phyloP scores from a whole-genome alignment of 768 basidiomycete species.

The Trametes elegans region DNA sequence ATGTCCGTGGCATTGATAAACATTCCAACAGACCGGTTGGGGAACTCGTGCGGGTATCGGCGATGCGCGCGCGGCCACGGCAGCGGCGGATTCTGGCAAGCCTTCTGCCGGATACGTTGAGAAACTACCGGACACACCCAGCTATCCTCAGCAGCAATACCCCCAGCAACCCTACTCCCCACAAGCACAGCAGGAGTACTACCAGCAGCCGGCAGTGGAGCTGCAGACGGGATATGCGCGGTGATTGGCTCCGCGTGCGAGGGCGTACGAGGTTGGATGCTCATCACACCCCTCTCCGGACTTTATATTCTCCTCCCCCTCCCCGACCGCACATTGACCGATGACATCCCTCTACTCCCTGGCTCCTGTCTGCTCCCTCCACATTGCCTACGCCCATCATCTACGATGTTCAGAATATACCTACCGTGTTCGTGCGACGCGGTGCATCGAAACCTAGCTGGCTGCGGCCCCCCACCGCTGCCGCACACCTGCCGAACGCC shows the following conservation, averaged over 20 bases:
- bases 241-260: not conserved
- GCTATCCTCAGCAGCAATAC: conserved; percentile 21
- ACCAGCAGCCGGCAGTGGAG: conserved; percentile 30
- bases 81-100: conserved; percentile 51
- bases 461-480: not conserved
- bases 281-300: not conserved
- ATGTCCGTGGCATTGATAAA: not conserved
- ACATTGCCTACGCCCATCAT: conserved; percentile 14
- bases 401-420: conserved; percentile 19
- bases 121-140: conserved; percentile 24
- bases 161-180: conserved; percentile 1
- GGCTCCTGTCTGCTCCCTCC: not conserved
- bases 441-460: conserved; percentile 15
- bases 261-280: conserved; percentile 10
- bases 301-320: not conserved
- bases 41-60: conserved; percentile 94
- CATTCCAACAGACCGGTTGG: conserved; percentile 74
- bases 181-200: conserved; percentile 12
- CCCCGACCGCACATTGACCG: not conserved
- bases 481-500: not conserved
- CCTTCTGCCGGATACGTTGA: conserved; percentile 18
- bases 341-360: not conserved
- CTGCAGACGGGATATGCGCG: conserved; percentile 31
- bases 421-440: conserved; percentile 11
- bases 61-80: conserved; percentile 74